A percentile compares a stretch with the other conserved stretches of the same genome.
Conservation (phyloP, 2,329 filamentous ascomycete genomes). For the Colletotrichum kahawae region DNA sequence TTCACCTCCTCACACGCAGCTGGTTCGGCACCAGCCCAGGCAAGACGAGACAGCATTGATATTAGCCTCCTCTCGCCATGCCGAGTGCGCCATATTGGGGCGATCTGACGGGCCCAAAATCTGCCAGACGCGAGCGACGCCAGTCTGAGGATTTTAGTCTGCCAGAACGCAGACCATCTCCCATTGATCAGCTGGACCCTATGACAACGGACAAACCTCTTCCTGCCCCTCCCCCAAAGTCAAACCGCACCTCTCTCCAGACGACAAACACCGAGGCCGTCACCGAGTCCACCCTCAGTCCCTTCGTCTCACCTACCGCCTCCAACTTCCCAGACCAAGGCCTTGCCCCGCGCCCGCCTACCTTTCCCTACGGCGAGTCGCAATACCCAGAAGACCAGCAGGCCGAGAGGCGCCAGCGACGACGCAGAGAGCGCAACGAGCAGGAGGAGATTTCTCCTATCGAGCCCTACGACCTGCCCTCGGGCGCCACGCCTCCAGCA, state of each 20-base stretch:
- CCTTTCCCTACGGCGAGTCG: conserved; percentile 53
- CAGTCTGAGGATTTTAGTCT: conserved; percentile 22
- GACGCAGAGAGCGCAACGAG: conserved; percentile 42
- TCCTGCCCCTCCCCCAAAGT: conserved; percentile 10
- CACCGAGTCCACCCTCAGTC: conserved; percentile 64
- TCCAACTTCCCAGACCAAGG: conserved; percentile 57
- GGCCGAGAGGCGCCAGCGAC: conserved; percentile 46
- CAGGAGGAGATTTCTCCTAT: neutral
- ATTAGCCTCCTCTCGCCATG: conserved; percentile 25
- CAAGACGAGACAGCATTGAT: conserved; percentile 26
- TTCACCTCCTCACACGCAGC: neutral
- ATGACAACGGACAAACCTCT: conserved; percentile 11
- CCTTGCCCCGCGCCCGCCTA: conserved; percentile 64
- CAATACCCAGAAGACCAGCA: conserved; percentile 48
- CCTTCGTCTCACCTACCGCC: conserved; percentile 58
- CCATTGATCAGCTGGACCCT: conserved; percentile 14
- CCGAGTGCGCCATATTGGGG: conserved; percentile 54
- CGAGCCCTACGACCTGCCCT: conserved; percentile 38
- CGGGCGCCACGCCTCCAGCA: conserved; percentile 46
- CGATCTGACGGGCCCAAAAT: conserved; percentile 39
- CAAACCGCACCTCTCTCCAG: conserved; percentile 60
- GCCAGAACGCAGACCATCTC: conserved; percentile 23
- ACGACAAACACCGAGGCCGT: conserved; percentile 59
- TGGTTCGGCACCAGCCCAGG: conserved; percentile 13
- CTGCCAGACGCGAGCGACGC: conserved; percentile 23